Base-by-base conservation (phyloP, 2,329 filamentous ascomycete genomes). In the Nannizziopsis barbatae region DNA sequence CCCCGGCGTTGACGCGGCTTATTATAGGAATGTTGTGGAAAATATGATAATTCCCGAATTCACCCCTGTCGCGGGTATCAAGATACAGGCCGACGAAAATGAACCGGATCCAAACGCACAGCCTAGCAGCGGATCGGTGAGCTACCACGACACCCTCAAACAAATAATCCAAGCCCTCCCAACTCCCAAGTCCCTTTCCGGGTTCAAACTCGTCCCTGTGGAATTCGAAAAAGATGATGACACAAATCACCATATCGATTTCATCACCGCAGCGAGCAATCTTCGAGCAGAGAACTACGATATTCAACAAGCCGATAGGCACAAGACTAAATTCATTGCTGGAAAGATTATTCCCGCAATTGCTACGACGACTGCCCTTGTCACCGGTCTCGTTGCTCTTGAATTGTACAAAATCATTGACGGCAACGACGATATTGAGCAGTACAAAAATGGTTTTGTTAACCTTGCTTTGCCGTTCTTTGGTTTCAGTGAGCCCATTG, bases 221-320 rank as follows among this genome's bases (percentile, higher is more conserved):
- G 92, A 96, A 59, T 98, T 98, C 60, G 88, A 98, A 70, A 98
- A 98, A 75, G 92, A 98, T 56, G 92, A 98, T 60, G 93, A 98
- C 66, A 86, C 84, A 44, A 98, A 98, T 68, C 80, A 92, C 68
- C 92, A 98, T 73, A 98, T 98, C 60, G 92, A 96, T 68, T 98
- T 98, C 73, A 96, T 98, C 69, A 93, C 92, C 6, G 88, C 89
- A 1, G 89, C 89, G 56, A 95, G 89, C 73, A 98, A 98, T 65
- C 74, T 98, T 52, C 86, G 93, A 52, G 92, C 92, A 0, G 84
- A 94, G 68, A 98, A 98, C 72, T 98, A 98, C 77, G 94, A 92
- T 67, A 98, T 98, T 57, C 80, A 86, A 61, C 77, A 81, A 55
- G 89, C 92, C 0, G 90, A 98, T 63, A 79, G 87, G 53, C 92